phyloP scores from a whole-genome alignment of 345 rosid genomes.

The Murraya koenigii region DNA sequence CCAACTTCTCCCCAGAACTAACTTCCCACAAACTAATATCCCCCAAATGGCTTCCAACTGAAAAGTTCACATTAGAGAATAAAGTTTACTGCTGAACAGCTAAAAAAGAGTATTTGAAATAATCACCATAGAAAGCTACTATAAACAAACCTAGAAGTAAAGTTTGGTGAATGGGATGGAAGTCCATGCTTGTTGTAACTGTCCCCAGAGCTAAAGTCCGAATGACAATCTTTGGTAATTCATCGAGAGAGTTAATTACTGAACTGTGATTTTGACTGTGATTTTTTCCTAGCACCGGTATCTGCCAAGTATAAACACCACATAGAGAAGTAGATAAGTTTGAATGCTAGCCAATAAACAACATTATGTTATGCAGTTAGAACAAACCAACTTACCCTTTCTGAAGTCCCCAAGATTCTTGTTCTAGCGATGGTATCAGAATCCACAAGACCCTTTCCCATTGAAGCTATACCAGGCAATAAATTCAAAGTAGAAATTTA shows the following conservation, averaged over 20 bases:
- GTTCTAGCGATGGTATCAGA: slow-evolving; percentile 14
- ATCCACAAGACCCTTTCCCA: slow-evolving; percentile 24
- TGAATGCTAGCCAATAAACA: not conserved
- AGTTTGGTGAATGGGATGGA: slow-evolving; percentile 42
- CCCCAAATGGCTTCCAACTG: slow-evolving; percentile 40
- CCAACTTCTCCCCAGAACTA: slow-evolving; percentile 31
- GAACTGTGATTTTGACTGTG: slow-evolving; percentile 16
- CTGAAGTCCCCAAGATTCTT: slow-evolving; percentile 21
- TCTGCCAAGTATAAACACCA: slow-evolving; percentile 13
- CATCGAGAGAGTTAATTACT: slow-evolving; percentile 19
- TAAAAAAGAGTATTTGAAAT: not conserved
- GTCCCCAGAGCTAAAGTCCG: slow-evolving; percentile 32
- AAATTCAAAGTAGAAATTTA: not conserved
- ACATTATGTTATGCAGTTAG: not conserved
- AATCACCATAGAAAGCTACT: not conserved
- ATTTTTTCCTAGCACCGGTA: slow-evolving; percentile 20
- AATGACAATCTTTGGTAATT: slow-evolving; percentile 34
- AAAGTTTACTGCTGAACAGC: not conserved
- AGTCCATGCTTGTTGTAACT: slow-evolving; percentile 42
- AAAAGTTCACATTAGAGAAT: slow-evolving; percentile 8
- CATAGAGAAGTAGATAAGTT: not conserved
- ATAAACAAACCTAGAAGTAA: slow-evolving; percentile 40
- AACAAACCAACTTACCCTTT: slow-evolving; percentile 26
- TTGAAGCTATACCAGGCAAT: slow-evolving; percentile 21
- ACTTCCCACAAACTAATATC: slow-evolving; percentile 44